phyloP scores from a whole-genome alignment of 768 basidiomycete genomes.

The Rhodosporidiobolus odoratus region DNA sequence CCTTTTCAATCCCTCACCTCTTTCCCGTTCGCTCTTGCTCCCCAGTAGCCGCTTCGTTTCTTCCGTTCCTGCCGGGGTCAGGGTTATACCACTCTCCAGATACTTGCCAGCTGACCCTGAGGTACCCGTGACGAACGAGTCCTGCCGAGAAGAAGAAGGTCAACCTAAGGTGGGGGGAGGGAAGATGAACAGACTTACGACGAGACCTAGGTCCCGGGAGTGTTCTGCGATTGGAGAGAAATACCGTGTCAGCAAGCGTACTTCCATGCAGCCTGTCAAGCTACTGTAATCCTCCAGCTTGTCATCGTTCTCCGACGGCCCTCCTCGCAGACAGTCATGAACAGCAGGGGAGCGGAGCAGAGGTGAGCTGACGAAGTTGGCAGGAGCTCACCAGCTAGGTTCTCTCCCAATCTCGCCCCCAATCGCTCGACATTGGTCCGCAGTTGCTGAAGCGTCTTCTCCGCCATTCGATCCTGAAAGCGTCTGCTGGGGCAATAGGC shows the following conservation, averaged over 20 bases:
- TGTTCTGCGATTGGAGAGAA: slow-evolving; percentile 19
- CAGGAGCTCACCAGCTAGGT: slow-evolving; percentile 33
- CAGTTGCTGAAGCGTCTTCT: slow-evolving; percentile 22
- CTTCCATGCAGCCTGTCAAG: too few relatives aligned
- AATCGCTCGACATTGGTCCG: slow-evolving; percentile 28
- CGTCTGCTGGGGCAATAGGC: background rate
- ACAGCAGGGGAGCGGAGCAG: too few relatives aligned
- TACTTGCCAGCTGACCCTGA: slow-evolving; percentile 41
- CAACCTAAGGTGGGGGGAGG: background rate
- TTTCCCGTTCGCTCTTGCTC: slow-evolving; percentile 78
- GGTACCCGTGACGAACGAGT: slow-evolving; percentile 37
- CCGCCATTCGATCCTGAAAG: slow-evolving; percentile 9
- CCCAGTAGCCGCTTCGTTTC: slow-evolving; percentile 83
- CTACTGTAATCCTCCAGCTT: too few relatives aligned
- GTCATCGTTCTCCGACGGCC: too few relatives aligned
- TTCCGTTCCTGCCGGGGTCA: slow-evolving; percentile 69
- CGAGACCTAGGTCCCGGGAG: slow-evolving; percentile 34
- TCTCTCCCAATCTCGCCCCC: slow-evolving; percentile 33
- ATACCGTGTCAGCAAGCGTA: too few relatives aligned
- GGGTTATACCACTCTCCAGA: slow-evolving; percentile 40
- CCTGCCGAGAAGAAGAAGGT: background rate
- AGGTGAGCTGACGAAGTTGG: too few relatives aligned
- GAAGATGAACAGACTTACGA: slow-evolving; percentile 2
- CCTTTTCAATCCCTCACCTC: slow-evolving; percentile 89
- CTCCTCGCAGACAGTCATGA: too few relatives aligned